Conservation (phyloP, 306 rosid genomes). For the Citrullus mucosospermus region DNA sequence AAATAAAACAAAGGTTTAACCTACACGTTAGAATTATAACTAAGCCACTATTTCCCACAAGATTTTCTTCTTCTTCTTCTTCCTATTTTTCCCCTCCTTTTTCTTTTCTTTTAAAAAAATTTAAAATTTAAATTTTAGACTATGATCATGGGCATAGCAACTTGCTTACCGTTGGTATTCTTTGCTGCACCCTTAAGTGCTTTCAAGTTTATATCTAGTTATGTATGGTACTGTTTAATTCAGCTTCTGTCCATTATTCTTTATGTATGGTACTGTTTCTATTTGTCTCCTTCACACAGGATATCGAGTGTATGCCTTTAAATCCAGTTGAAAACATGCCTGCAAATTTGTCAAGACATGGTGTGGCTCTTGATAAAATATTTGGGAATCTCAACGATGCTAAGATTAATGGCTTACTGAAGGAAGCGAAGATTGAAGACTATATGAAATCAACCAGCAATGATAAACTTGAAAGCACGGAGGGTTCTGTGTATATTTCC, state of each 20-base stretch:
- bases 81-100: no score
- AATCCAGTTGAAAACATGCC: slow-evolving; percentile 70
- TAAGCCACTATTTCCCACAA: background rate
- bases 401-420: slow-evolving; percentile 31
- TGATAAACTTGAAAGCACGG: slow-evolving; percentile 30
- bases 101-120: no score
- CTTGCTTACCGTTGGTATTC: background rate
- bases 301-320: slow-evolving; percentile 89
- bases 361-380: slow-evolving; percentile 19
- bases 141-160: background rate
- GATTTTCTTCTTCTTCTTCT: background rate
- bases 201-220: no score
- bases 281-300: slow-evolving; percentile 33
- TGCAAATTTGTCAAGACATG: slow-evolving; percentile 40
- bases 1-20: background rate
- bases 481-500: slow-evolving; percentile 20
- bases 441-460: slow-evolving; percentile 21
- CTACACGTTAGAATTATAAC: background rate
- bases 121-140: background rate
- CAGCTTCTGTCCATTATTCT: background rate
- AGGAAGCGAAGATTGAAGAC: slow-evolving; percentile 37
- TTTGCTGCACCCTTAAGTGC: background rate
- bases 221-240: no score
- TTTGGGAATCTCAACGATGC: slow-evolving; percentile 36
- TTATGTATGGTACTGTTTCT: background rate